These are phyloP conservation scores for Grammothele lineata DNA, from an alignment of 768 basidiomycete species.

Conservation along the genomic window DNA sequence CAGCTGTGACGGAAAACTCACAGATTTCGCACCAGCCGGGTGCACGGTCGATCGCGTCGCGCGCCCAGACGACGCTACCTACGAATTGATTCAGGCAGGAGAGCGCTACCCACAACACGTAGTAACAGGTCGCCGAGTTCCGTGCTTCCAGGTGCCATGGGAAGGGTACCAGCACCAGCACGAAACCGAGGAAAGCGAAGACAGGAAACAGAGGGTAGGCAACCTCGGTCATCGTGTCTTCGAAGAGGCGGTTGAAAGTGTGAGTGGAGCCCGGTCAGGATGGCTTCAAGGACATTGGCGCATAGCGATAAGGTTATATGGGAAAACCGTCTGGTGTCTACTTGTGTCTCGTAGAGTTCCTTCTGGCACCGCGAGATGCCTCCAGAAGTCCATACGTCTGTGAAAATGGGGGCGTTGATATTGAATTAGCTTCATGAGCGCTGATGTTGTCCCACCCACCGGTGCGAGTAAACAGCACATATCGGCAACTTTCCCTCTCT, in stretches of 20 bases:
- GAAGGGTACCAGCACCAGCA: slow-evolving; percentile 43
- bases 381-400: no score
- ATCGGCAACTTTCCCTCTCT: no score
- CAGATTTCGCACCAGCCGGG: slow-evolving; percentile 79
- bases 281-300: no score
- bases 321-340: no score
- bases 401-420: no score
- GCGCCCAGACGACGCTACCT: slow-evolving; percentile 60
- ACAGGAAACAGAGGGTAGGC: slow-evolving; percentile 33
- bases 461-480: no score
- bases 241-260: not conserved
- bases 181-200: slow-evolving; percentile 35
- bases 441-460: no score
- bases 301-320: no score
- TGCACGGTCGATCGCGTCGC: slow-evolving; percentile 39
- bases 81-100: slow-evolving; percentile 53
- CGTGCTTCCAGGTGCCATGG: slow-evolving; percentile 61
- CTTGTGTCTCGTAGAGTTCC: no score
- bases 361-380: no score
- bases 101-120: slow-evolving; percentile 60
- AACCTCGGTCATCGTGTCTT: not conserved
- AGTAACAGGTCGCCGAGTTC: slow-evolving; percentile 65
- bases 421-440: no score
- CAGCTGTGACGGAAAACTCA: slow-evolving; percentile 27
- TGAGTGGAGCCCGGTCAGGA: no score